Evolutionary conservation across 1,284 basidiomycete species (phyloP), one percentile per base, ranked within the genome.

Genomic region (Ceratobasidium sp.): DNA sequence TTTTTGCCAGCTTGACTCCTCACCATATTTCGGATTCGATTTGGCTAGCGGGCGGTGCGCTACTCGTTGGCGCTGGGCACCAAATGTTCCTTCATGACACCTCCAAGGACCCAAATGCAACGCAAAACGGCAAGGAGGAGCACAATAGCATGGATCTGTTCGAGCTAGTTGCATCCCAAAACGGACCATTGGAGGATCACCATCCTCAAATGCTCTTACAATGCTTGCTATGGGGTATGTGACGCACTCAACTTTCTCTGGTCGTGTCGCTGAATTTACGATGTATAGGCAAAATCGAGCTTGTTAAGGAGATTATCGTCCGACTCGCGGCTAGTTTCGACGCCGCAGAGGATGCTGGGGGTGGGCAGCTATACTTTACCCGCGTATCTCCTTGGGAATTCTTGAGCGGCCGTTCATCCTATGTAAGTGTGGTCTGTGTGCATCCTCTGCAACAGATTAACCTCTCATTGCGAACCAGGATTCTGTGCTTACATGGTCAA

Each of bases 171-270:
- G 93, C 93, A 5, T 85, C 90, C 78, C 87, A 90, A 70, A 97
- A 96, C 82, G 95, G 94, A 0, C 95, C 95, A 0, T 84, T 98
- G 59, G 89, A 90, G 40, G 94, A 97, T 82, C 96, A 94, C 82
- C 94, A 97, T 83, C 96, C 96, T 1, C 95, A 96, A 80, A 92
- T 97, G 87, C 83, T 98, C 15, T 85, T 95, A n/a, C 96, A 97
- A 81, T 96, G 94, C 81, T 85, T 98, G 56, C 84, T 97, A 15
- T 97, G 96, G 95, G 92, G 95, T 96, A 79, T 78, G 89, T 79
- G 11, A 22, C 9, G 22, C 44, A 40, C 22, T 1, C 11, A 22
- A 29, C 51, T 29, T 34, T 43, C 32, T 37, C 43, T 34, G 11
- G 34, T 49, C 7, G 52, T 68, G 17, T 56, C 44, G 40, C 76